Percentiles rank a stretch among this genome's conserved stretches.
Evolutionary conservation across 2,329 filamentous ascomycete genomes (phyloP).

Genomic region (Fusarium luffae): DNA sequence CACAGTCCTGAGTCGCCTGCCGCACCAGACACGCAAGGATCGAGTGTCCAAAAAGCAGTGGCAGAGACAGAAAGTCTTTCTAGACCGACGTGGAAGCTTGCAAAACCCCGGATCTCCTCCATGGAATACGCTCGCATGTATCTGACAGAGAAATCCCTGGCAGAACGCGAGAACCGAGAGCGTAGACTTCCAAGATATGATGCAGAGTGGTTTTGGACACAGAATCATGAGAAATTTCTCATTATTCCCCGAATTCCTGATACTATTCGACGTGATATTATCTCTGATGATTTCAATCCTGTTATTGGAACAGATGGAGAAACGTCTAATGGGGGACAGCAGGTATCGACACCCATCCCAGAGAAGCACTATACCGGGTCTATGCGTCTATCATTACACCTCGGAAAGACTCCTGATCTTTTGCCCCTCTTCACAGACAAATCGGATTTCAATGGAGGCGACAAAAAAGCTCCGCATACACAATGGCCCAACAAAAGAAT

Average conservation of each 20-base stretch:
- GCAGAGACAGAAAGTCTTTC: conserved; percentile 1
- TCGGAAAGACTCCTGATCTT: conserved; percentile 42
- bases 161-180: conserved; percentile 40
- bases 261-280: conserved; percentile 38
- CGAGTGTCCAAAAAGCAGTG: not conserved
- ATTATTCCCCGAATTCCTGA: conserved; percentile 51
- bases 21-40: not conserved
- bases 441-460: conserved; percentile 5
- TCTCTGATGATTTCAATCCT: not conserved
- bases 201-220: conserved; percentile 51
- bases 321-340: conserved; percentile 37
- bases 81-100: conserved; percentile 26
- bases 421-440: conserved; percentile 44
- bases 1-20: not conserved
- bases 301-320: not conserved
- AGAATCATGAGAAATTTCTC: conserved; percentile 51
- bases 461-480: not conserved
- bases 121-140: conserved; percentile 55
- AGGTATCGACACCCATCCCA: conserved; percentile 30
- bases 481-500: not conserved
- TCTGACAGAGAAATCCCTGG: conserved; percentile 49
- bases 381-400: conserved; percentile 49
- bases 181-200: conserved; percentile 48
- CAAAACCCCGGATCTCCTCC: conserved; percentile 50
- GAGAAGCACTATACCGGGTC: conserved; percentile 24